phyloP scores from a whole-genome alignment of 352 stramenopile genomes.

The Thraustochytrium striatum region DNA sequence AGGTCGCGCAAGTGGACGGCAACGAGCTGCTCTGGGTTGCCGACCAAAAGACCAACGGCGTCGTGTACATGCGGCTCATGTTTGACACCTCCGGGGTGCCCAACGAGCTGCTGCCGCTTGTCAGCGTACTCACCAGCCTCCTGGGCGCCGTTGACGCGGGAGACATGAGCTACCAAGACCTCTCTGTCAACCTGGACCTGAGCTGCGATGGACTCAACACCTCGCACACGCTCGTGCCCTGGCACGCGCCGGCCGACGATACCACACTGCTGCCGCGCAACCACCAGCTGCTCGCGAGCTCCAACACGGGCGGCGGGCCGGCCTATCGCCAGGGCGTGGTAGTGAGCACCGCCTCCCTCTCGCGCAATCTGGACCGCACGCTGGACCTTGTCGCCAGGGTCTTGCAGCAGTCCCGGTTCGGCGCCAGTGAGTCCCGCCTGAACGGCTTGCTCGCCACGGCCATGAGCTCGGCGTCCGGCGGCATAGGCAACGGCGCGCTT shows the following conservation, averaged over 20 bases:
- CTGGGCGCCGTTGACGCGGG: slow-evolving; percentile 31
- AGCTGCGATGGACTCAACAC: slow-evolving; percentile 4
- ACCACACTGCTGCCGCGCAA: neutral
- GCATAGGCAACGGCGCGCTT: slow-evolving; percentile 15
- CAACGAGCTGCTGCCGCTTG: neutral
- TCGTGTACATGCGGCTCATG: slow-evolving; percentile 32
- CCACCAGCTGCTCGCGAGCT: neutral
- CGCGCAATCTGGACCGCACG: slow-evolving; percentile 33
- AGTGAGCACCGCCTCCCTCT: neutral
- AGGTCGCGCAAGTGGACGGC: neutral
- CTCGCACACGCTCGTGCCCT: neutral
- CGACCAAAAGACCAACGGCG: slow-evolving; percentile 45
- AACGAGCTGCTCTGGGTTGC: neutral
- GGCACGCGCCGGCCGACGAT: neutral
- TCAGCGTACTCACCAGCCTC: neutral
- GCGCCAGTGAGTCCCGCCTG: slow-evolving; percentile 13
- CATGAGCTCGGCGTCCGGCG: slow-evolving; percentile 24
- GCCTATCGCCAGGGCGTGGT: slow-evolving; percentile 8
- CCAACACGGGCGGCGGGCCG: neutral
- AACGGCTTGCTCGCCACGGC: slow-evolving; percentile 17
- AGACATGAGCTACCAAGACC: slow-evolving; percentile 9
- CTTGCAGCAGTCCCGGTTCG: neutral
- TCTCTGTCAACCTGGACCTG: slow-evolving; percentile 9
- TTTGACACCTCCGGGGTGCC: slow-evolving; percentile 29
- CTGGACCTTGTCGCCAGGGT: slow-evolving; percentile 17